phyloP scores from a whole-genome alignment of 192 early-diverging fungal genomes.

The Gigaspora rosea region DNA sequence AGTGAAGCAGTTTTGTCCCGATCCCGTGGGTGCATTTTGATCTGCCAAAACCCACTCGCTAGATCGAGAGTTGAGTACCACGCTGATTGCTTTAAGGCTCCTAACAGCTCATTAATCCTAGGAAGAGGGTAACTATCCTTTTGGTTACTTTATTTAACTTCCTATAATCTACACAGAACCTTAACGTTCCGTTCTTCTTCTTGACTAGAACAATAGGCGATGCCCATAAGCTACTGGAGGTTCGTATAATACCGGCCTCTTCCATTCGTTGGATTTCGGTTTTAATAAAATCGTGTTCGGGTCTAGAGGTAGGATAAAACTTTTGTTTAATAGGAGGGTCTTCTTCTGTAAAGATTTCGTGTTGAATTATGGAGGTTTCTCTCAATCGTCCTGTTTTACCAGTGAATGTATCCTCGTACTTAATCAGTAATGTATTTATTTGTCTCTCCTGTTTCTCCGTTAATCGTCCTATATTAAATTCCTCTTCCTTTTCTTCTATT shows the following conservation, averaged over 20 bases:
- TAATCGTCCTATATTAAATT: no score
- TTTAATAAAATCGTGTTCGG: neutral
- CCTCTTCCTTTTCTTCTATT: no score
- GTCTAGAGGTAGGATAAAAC: neutral
- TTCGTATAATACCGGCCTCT: neutral
- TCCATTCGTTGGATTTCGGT: neutral
- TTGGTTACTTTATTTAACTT: no score
- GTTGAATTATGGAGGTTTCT: no score
- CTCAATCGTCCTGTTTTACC: no score
- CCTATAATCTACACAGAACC: no score
- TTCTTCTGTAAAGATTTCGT: neutral
- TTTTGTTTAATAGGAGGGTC: neutral
- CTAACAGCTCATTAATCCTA: slow-evolving; percentile 47
- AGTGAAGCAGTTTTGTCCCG: slow-evolving; percentile 29
- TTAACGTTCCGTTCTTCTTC: slow-evolving; percentile 17
- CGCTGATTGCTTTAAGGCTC: slow-evolving; percentile 29
- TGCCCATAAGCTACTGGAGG: no score
- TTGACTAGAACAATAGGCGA: slow-evolving; percentile 31
- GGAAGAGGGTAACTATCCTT: slow-evolving; percentile 56
- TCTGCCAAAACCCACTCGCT: slow-evolving; percentile 42
- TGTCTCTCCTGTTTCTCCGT: no score
- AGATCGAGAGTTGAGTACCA: slow-evolving; percentile 50
- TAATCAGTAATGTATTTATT: no score
- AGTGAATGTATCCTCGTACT: no score
- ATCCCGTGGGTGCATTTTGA: slow-evolving; percentile 30